Base-by-base conservation (phyloP, 345 rosid genomes). In the Viola odorata region DNA sequence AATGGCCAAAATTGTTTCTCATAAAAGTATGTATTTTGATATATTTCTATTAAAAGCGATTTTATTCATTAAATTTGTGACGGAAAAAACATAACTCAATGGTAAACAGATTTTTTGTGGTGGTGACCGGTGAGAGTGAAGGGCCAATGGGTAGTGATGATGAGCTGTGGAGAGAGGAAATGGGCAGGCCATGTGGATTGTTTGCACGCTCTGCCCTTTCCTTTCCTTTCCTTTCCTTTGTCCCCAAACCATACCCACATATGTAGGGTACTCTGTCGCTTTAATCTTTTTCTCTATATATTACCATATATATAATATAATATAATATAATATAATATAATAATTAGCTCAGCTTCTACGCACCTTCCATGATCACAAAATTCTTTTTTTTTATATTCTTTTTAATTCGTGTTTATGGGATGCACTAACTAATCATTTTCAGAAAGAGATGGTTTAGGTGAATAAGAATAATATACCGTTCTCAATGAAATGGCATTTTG, bases 241-340 rank as follows among this genome's bases (percentile, higher is more conserved):
- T 75, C 80, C 72, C 82, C 71, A 70, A 78, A 75, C 68, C 63
- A 75, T 63, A 61, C 62, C 65, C 85, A 81, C 88, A 69, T n/a
- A n/a, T 84, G 88, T 81, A 78, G 88, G 84, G 84, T 51, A 60
- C 14, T 64, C 56, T 66, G 73, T 67, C 64, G 70, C 51, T 60
- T 68, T 38, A 44, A 6, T 60, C 52, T 54, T n/a, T 38, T 4
- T 58, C 16, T 12, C 38, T 51, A n/a, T n/a, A n/a, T n/a, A n/a
- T n/a, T n/a, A n/a, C n/a, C n/a, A n/a, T n/a, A n/a, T n/a, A n/a
- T n/a, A n/a, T n/a, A n/a, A n/a, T n/a, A n/a, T n/a, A n/a, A n/a
- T n/a, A n/a, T n/a, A n/a, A n/a, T n/a, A n/a, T n/a, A n/a, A n/a
- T n/a, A n/a, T n/a, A n/a, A n/a, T n/a, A 0, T 6, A 15, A 37